Evolutionary conservation across 352 stramenopile species (phyloP).

Genomic region (Phytophthora macrochlamydospora): DNA sequence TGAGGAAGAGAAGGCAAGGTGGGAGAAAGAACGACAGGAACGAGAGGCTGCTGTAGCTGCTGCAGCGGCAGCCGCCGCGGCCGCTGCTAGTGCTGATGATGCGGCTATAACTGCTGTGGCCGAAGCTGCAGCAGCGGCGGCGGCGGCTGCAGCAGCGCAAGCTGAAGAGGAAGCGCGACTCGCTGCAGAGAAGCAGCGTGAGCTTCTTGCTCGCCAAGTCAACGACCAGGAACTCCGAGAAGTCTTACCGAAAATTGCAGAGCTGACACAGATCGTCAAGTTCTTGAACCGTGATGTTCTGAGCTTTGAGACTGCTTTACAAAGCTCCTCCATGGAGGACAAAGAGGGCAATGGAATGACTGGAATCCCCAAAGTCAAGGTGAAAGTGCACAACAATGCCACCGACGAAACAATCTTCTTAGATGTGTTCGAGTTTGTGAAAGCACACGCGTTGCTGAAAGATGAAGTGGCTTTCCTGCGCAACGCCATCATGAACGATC

Average conservation of each 20-base stretch:
- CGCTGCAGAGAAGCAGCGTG: conserved; percentile 58
- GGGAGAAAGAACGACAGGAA: conserved; percentile 84
- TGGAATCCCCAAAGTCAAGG: conserved; percentile 87
- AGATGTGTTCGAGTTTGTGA: conserved; percentile 94
- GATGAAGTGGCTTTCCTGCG: conserved; percentile 91
- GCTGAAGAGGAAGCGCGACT: conserved; percentile 36
- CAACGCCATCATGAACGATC: conserved; percentile 89
- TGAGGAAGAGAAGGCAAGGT: conserved; percentile 87
- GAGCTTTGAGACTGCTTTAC: conserved; percentile 91
- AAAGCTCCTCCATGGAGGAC: conserved; percentile 62
- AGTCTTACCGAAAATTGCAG: conserved; percentile 91
- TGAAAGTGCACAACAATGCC: conserved; percentile 90
- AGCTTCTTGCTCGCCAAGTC: conserved; percentile 72
- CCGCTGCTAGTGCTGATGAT: conserved; percentile 31
- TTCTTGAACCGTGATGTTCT: conserved; percentile 90
- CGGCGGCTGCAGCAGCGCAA: conserved; percentile 41
- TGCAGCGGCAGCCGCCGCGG: conserved; percentile 34
- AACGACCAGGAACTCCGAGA: conserved; percentile 94
- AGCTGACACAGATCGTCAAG: conserved; percentile 92
- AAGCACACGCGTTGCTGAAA: conserved; percentile 83
- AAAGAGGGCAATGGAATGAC: conserved; percentile 36
- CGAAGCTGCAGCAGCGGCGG: conserved; percentile 38
- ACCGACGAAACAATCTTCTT: conserved; percentile 93
- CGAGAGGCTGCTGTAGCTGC: conserved; percentile 33
- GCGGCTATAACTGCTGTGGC: conserved; percentile 16